A percentile compares a stretch with the other conserved stretches of the same genome.
Evolutionary conservation across 768 basidiomycete genomes (phyloP).

Genomic region (Tylopilus felleus): DNA sequence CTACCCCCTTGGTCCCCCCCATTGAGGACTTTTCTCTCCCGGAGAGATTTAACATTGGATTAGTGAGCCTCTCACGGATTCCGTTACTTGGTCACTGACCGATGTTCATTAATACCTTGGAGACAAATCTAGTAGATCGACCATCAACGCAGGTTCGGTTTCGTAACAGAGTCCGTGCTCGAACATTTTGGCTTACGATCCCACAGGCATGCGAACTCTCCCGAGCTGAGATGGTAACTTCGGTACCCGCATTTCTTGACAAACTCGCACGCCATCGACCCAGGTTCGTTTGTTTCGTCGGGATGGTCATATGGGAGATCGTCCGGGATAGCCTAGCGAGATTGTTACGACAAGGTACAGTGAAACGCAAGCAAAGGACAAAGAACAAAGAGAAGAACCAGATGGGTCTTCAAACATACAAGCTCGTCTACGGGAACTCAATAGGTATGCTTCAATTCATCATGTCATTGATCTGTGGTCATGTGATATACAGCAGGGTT

Average conservation of each 20-base stretch:
- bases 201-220: slow-evolving; percentile 56
- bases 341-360: slow-evolving; percentile 9
- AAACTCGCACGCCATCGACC: slow-evolving; percentile 62
- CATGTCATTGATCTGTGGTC: not conserved
- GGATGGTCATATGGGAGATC: slow-evolving; percentile 59
- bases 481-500: not conserved
- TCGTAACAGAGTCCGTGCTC: not conserved
- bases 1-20: slow-evolving; percentile 47
- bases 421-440: slow-evolving; percentile 12
- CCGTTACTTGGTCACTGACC: not conserved
- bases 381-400: slow-evolving; percentile 9
- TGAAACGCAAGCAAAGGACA: slow-evolving; percentile 1
- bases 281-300: slow-evolving; percentile 73
- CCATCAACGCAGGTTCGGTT: slow-evolving; percentile 58
- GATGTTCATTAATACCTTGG: not conserved
- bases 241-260: slow-evolving; percentile 54
- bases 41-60: slow-evolving; percentile 53
- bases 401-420: slow-evolving; percentile 25
- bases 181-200: not conserved
- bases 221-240: slow-evolving; percentile 44
- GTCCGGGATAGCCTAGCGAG: slow-evolving; percentile 37
- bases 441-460: slow-evolving; percentile 6
- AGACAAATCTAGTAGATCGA: slow-evolving; percentile 77
- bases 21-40: slow-evolving; percentile 62
- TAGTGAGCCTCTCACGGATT: slow-evolving; percentile 45